Base-by-base conservation (phyloP, 208 protist genomes). In the Trypanosoma scelopori region DNA sequence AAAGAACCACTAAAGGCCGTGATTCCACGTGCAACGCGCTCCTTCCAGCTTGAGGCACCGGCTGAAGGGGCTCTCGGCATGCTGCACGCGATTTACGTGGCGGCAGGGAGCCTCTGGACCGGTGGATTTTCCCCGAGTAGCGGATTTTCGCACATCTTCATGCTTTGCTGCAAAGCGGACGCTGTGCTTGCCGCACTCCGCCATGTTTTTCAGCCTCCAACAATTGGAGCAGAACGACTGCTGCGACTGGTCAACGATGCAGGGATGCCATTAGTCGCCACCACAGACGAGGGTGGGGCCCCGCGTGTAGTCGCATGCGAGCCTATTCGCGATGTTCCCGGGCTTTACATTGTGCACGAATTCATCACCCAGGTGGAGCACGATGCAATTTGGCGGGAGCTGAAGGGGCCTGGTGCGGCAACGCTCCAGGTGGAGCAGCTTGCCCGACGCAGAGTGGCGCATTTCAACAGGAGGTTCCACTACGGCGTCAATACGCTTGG, bases 401-500 rank as follows among this genome's bases (percentile, higher is more conserved):
- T 93, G 6, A 53, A 70, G 20, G 51, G 51, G 12, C 25, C 67
- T n/a, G 53, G 66, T 3, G 52, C 64, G 13, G 16, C 20, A 20
- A 12, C 18, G 30, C 53, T 89, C 23, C 48, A 74, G 27, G 37
- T 82, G 30, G 78, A 93, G 62, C 76, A 66, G 23, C 71, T 93
- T 20, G 68, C 84, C 6, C 84, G 82, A 12, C 87, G 87, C 30
- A 67, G 71, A 12, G 87, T 89, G 5, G 80, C 81, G 0, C 87
- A 93, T 65, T 93, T 93, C 61, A 93, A 93, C 49, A 78, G 84
- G 39, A 68, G 79, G 51, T 93, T 93, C 70, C 77, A 82, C 46
- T 93, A 93, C 67, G 84, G 82, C 22, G 53, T 76, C 18, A 93
- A 93, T 55, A 35, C 22, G 20, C 53, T 93, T 11, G 86, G 80